Base-by-base conservation (phyloP, 78 protist species). In the Bigelowiella natans region DNA sequence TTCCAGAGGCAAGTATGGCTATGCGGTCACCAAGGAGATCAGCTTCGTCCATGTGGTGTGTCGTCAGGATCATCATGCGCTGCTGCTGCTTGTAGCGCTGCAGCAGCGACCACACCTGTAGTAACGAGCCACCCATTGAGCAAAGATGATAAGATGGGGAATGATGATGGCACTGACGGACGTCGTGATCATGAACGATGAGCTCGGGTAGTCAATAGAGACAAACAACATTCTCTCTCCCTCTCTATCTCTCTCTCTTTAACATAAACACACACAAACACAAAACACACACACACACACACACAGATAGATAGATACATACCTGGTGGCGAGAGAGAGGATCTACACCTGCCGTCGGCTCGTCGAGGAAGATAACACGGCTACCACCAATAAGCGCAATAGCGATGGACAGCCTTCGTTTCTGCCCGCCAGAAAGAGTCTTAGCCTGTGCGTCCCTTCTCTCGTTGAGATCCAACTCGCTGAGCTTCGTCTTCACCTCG, bases 381-480 rank as follows among this genome's bases (percentile, higher is more conserved):
- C 87, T 34, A 29, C 28, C 88, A n/a, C 88, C 92, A 0, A 90
- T 0, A 26, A 90, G 39, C 11, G 92, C 86, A 37, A 73, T 11
- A 0, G 36, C 88, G 0, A 83, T 36, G 1, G 88, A 82, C 31
- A 90, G 92, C 73, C 73, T 51, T 51, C 73, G 7, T 18, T 95
- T 94, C 95, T 92, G 94, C 34, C 98, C 98, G 11, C 98, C 98
- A 1, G 95, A 93, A 0, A 94, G 73, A 26, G 73, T 51, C 73
- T 51, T 51, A 7, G 73, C 73, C 7, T 7, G 34, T 18, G 73
- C 7, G 18, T 51, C 18, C 73, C 73, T 51, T 51, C 18, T 51
- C 18, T 51, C 73, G 18, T 7, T 51, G 34, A 51, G 73, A 51
- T 51, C 73, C 73, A 51, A 18, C 73, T 51, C 73, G 18, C 34